phyloP scores from a whole-genome alignment of 1,284 basidiomycete genomes.

The Abortiporus biennis region DNA sequence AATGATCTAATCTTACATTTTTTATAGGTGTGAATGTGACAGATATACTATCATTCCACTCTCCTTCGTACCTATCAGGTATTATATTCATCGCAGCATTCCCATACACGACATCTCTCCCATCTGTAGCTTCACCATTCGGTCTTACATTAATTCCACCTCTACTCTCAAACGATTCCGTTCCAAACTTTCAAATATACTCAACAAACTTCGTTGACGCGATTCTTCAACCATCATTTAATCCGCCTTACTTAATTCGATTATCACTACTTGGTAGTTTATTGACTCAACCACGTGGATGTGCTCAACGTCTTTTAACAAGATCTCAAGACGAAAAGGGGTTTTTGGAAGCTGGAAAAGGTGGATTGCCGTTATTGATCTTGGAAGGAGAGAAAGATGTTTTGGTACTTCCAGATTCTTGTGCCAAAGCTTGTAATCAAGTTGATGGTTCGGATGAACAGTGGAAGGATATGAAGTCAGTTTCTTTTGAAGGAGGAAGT shows the following conservation, averaged over 20 bases:
- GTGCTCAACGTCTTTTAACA: constrained; percentile 2
- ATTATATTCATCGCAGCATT: constrained; percentile 6
- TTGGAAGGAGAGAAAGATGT: constrained; percentile 7
- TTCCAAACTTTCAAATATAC: neutral
- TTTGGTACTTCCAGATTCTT: too few relatives aligned
- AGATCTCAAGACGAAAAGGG: constrained; percentile 9
- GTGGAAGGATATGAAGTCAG: constrained; percentile 1
- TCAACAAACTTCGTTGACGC: neutral
- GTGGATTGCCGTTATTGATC: constrained; percentile 7
- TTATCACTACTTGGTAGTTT: constrained; percentile 1
- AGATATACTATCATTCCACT: constrained; percentile 6
- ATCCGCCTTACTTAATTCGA: neutral
- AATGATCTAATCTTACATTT: too few relatives aligned
- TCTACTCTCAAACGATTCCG: neutral
- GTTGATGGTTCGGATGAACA: too few relatives aligned
- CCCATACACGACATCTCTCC: constrained; percentile 1
- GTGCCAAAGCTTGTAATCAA: neutral
- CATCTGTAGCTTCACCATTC: constrained; percentile 3
- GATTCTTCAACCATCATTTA: neutral
- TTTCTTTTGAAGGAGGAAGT: neutral
- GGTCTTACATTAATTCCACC: constrained; percentile 5
- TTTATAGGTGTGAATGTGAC: constrained; percentile 6
- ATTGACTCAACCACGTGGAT: constrained; percentile 3
- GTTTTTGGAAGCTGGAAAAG: constrained; percentile 6
- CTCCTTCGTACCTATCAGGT: constrained; percentile 5